phyloP scores from a whole-genome alignment of 768 basidiomycete species.

The Pholiota molesta region DNA sequence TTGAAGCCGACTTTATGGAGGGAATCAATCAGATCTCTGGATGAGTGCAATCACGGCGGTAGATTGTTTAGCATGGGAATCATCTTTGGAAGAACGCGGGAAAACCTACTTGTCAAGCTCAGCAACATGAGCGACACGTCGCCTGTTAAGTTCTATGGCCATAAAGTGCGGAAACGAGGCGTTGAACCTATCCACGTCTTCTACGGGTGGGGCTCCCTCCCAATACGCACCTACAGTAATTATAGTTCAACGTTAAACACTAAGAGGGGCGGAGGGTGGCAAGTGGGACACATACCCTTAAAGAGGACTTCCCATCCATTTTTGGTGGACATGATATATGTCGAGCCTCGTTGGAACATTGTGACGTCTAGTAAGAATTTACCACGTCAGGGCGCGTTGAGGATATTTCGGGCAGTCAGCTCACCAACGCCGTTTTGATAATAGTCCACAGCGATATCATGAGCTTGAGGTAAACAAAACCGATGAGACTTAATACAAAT shows the following conservation, averaged over 20 bases:
- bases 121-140: conserved; percentile 26
- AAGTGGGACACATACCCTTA: conserved; percentile 19
- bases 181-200: conserved; percentile 53
- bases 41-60: neutral
- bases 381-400: neutral
- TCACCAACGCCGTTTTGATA: conserved; percentile 36
- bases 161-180: conserved; percentile 47
- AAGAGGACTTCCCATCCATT: conserved; percentile 37
- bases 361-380: conserved; percentile 14
- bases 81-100: no score
- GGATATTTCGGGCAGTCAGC: neutral
- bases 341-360: conserved; percentile 36
- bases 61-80: neutral
- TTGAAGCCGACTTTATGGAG: conserved; percentile 50
- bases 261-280: neutral
- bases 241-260: no score
- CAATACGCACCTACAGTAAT: conserved; percentile 36
- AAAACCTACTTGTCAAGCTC: conserved; percentile 38
- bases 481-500: neutral
- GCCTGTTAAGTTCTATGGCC: conserved; percentile 23
- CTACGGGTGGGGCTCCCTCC: conserved; percentile 50
- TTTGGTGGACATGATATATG: conserved; percentile 52
- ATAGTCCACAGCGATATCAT: conserved; percentile 44
- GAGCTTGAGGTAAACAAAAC: conserved; percentile 26
- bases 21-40: conserved; percentile 37